Evolutionary conservation across 1,284 basidiomycete species (phyloP).

Genomic region (Rhodofomes roseus): DNA sequence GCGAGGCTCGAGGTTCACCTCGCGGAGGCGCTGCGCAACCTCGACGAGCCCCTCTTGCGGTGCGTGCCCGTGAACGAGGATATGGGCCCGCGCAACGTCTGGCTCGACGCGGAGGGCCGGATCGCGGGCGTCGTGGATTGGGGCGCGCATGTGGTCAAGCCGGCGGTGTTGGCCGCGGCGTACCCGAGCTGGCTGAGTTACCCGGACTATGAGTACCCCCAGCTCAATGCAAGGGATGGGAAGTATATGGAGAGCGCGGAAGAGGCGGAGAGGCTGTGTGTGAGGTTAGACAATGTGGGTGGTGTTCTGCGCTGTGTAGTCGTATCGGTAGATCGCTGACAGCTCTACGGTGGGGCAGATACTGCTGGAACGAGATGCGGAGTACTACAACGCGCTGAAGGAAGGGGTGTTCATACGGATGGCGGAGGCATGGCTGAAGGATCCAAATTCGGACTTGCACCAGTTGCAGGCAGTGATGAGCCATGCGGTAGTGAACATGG

Average conservation of each 20-base stretch:
- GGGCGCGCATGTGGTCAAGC: neutral
- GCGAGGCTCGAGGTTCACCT: neutral
- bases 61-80: neutral
- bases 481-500: neutral
- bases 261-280: neutral
- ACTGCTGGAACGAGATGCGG: neutral
- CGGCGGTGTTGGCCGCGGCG: neutral
- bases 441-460: neutral
- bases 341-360: neutral
- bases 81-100: neutral
- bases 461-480: neutral
- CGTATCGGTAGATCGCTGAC: too few relatives aligned
- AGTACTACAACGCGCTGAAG: neutral
- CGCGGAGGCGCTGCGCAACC: neutral
- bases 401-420: neutral
- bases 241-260: neutral
- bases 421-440: slow-evolving; percentile 2
- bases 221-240: neutral
- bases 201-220: neutral
- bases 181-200: neutral
- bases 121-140: neutral
- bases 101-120: neutral
- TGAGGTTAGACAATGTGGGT: neutral
- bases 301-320: neutral
- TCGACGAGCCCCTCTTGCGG: neutral